A percentile compares a stretch with the other conserved stretches of the same genome.
phyloP scores from a whole-genome alignment of 1,284 basidiomycete genomes.

The Tilletiaria anomala region DNA sequence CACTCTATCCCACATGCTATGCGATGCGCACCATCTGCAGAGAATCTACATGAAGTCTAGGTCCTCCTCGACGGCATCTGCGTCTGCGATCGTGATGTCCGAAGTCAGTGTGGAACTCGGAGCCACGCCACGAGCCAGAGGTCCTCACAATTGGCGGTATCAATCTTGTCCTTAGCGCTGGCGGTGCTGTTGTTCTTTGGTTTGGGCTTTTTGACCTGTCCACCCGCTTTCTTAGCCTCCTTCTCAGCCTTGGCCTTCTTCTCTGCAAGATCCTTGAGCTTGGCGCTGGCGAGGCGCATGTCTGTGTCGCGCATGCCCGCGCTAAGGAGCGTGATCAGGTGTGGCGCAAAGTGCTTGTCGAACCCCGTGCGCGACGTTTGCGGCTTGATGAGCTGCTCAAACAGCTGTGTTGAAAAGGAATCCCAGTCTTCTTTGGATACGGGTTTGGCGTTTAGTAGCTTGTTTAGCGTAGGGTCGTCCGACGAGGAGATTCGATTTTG shows the following conservation, averaged over 20 bases:
- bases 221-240: constrained; percentile 25
- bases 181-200: constrained; percentile 30
- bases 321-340: constrained; percentile 13
- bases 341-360: constrained; percentile 32
- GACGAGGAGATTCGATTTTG: constrained; percentile 8
- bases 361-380: constrained; percentile 24
- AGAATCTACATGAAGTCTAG: too few relatives aligned
- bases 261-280: constrained; percentile 29
- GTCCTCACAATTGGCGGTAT: neutral
- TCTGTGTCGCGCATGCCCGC: constrained; percentile 29
- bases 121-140: too few relatives aligned
- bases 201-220: constrained; percentile 21
- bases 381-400: constrained; percentile 18
- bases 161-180: constrained; percentile 26
- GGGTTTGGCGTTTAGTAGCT: constrained; percentile 16
- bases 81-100: too few relatives aligned
- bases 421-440: constrained; percentile 35
- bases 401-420: constrained; percentile 14
- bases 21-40: too few relatives aligned
- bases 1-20: too few relatives aligned
- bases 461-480: constrained; percentile 7
- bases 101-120: too few relatives aligned
- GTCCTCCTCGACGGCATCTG: too few relatives aligned
- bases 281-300: constrained; percentile 22
- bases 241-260: constrained; percentile 31